These are phyloP conservation scores for Kalanchoe fedtschenkoi DNA, from an alignment of 164 flowering plant genomes.

Conservation along the genomic window DNA sequence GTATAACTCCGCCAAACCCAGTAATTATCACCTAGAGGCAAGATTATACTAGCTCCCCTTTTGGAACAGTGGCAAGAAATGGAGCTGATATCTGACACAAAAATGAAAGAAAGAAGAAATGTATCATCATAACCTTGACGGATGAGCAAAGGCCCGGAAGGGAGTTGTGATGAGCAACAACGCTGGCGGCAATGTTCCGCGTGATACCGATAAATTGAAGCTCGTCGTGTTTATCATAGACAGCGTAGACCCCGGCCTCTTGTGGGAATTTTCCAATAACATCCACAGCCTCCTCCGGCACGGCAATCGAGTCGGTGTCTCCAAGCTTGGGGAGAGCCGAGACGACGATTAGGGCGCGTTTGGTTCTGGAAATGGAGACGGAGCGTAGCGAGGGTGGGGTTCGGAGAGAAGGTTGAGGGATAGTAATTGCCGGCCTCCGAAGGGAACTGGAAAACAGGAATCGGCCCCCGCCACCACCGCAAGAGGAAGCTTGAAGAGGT, in stretches of 20 bases:
- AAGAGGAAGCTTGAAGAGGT: slow-evolving; percentile 13
- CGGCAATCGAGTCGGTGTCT: slow-evolving; percentile 34
- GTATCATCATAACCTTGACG: slow-evolving; percentile 44
- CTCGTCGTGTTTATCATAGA: slow-evolving; percentile 41
- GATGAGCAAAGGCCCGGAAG: slow-evolving; percentile 68
- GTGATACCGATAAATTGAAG: slow-evolving; percentile 88
- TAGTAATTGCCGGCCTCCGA: slow-evolving; percentile 18
- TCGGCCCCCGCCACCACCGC: slow-evolving; percentile 7
- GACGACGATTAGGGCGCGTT: slow-evolving; percentile 16
- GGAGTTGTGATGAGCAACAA: slow-evolving; percentile 48
- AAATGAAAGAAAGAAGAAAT: not conserved
- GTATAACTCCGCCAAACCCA: too few relatives aligned
- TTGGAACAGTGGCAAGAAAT: not conserved
- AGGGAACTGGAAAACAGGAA: slow-evolving; percentile 17
- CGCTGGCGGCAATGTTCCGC: slow-evolving; percentile 58
- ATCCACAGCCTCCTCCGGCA: slow-evolving; percentile 26
- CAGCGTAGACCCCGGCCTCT: slow-evolving; percentile 71
- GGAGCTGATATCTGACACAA: not conserved
- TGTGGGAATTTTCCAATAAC: slow-evolving; percentile 32
- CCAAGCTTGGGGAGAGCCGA: slow-evolving; percentile 45
- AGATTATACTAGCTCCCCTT: too few relatives aligned
- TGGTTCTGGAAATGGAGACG: not conserved
- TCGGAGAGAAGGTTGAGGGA: slow-evolving; percentile 19
- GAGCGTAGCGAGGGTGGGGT: slow-evolving; percentile 14
- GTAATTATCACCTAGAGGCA: too few relatives aligned